A percentile compares a stretch with the other conserved stretches of the same genome.
Conservation (phyloP, 2,329 filamentous ascomycete species). For the Dryadomyces quercus-mongolicae region DNA sequence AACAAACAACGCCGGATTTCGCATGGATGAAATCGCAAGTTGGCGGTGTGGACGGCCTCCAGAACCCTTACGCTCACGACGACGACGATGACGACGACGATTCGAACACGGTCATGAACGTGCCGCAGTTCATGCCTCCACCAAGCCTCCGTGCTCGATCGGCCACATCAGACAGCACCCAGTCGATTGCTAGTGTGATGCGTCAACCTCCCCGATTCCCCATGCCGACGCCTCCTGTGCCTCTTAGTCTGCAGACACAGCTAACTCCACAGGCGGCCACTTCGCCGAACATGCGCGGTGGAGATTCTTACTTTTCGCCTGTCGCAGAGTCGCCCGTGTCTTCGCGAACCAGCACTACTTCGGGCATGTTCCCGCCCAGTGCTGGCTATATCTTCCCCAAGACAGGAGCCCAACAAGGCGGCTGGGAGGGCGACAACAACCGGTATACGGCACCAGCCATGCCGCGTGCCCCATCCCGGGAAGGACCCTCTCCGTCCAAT, state of each 20-base stretch:
- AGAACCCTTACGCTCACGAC: slow-evolving; percentile 67
- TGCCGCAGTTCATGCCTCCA: background rate
- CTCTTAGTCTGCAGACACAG: slow-evolving; percentile 59
- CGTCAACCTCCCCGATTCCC: slow-evolving; percentile 61
- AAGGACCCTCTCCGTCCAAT: slow-evolving; percentile 53
- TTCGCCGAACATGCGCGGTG: slow-evolving; percentile 50
- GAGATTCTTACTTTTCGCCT: slow-evolving; percentile 93
- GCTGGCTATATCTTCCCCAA: slow-evolving; percentile 58
- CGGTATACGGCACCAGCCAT: slow-evolving; percentile 84
- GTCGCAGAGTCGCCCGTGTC: slow-evolving; percentile 67
- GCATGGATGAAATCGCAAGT: slow-evolving; percentile 63
- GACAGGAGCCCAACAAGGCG: slow-evolving; percentile 51
- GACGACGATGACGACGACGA: slow-evolving; percentile 51
- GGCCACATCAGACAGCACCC: slow-evolving; percentile 57
- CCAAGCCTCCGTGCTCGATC: slow-evolving; percentile 53
- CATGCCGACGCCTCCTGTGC: slow-evolving; percentile 40
- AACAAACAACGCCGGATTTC: slow-evolving; percentile 58
- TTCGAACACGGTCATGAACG: background rate
- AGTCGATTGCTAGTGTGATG: slow-evolving; percentile 43
- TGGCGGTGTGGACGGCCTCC: slow-evolving; percentile 35
- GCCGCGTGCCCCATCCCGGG: slow-evolving; percentile 67
- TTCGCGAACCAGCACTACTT: slow-evolving; percentile 62
- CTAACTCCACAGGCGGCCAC: slow-evolving; percentile 23
- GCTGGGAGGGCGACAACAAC: slow-evolving; percentile 52
- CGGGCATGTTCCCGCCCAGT: slow-evolving; percentile 52